Conservation (phyloP, 805 yeast species). For the Saturnispora saitoi region DNA sequence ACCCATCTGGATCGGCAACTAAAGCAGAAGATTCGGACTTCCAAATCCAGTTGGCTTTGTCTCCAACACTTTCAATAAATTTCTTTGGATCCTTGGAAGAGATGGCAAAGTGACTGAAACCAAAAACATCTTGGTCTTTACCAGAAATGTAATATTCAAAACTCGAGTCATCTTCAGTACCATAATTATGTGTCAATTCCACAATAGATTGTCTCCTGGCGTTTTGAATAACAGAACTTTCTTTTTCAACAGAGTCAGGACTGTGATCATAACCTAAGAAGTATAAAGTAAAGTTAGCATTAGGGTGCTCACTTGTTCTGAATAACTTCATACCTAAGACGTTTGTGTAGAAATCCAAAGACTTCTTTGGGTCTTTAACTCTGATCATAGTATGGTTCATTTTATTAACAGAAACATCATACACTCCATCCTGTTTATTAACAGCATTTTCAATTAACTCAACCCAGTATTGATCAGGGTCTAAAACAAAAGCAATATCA, state of each 20-base stretch:
- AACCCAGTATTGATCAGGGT: constrained; percentile 96
- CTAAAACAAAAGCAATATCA: constrained; percentile 88
- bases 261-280: constrained; percentile 68
- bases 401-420: constrained; percentile 36
- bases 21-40: constrained; percentile 59
- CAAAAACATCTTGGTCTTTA: constrained; percentile 43
- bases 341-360: constrained; percentile 71
- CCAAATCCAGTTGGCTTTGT: constrained; percentile 45
- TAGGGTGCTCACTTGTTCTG: constrained; percentile 45
- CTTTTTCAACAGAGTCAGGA: constrained; percentile 35
- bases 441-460: constrained; percentile 64
- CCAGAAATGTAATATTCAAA: constrained; percentile 83
- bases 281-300: constrained; percentile 76
- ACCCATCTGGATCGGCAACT: constrained; percentile 84
- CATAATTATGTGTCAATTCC: constrained; percentile 94
- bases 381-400: constrained; percentile 92
- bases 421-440: constrained; percentile 32
- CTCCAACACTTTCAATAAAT: constrained; percentile 44
- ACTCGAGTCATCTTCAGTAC: constrained; percentile 72
- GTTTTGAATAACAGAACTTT: constrained; percentile 28
- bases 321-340: constrained; percentile 75
- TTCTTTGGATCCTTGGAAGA: constrained; percentile 54
- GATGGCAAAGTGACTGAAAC: constrained; percentile 82
- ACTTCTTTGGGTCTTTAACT: constrained; percentile 71
- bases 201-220: constrained; percentile 56